These are phyloP conservation scores for Neocallimastix lanati DNA, from an alignment of 192 early-diverging fungal species.

Conservation along the genomic window DNA sequence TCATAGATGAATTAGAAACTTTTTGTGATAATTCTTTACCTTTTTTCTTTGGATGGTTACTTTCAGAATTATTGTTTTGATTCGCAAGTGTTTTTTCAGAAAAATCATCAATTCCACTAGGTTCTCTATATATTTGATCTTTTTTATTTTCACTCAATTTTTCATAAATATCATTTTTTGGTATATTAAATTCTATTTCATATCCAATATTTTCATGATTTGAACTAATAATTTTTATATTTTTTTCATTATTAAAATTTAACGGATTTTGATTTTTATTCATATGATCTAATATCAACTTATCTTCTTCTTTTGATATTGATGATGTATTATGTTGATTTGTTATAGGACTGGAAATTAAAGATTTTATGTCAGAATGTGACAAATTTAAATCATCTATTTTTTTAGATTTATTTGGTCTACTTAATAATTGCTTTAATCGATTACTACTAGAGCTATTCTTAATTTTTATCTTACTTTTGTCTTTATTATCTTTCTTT, in stretches of 20 bases:
- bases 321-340: too few relatives aligned
- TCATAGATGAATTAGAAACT: not conserved
- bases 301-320: not conserved
- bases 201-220: too few relatives aligned
- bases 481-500: not conserved
- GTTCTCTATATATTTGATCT: not conserved
- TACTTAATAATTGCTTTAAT: not conserved
- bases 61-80: not conserved
- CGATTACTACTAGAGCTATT: not conserved
- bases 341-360: not conserved
- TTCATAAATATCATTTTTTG: not conserved
- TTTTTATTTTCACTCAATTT: not conserved
- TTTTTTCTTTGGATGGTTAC: not conserved
- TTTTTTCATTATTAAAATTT: not conserved
- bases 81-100: not conserved
- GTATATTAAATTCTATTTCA: not conserved
- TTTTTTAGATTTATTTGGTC: not conserved
- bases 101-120: not conserved
- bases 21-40: not conserved
- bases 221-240: too few relatives aligned
- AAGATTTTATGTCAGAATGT: not conserved
- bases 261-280: not conserved
- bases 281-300: not conserved
- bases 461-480: not conserved
- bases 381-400: not conserved